Evolutionary conservation across 305 asterid genomes (phyloP), one percentile per base, ranked within the genome.

Genomic region (Fraxinus greggii): DNA sequence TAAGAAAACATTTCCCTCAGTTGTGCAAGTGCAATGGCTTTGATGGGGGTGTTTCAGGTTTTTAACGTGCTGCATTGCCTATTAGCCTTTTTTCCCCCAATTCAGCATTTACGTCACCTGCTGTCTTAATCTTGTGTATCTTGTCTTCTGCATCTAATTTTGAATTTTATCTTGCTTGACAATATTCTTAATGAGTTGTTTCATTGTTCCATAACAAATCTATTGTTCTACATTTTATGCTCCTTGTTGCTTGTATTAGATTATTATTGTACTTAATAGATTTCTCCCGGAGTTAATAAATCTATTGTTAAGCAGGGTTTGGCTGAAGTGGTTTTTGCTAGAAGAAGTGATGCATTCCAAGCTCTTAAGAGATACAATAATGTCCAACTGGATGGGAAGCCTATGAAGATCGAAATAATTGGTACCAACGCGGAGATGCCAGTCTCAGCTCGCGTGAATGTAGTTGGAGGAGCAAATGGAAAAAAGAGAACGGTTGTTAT

Each of bases 361-460:
- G 99, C 99, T 31, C 83, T 90, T 2, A 92, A 88, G 82, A 92
- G 88, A 21, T 96, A 96, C 69, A 94, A 94, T 89, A 92, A 94
- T 48, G 98, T 94, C 72, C 98, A 94, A 72, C 86, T 96, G 89
- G 97, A 94, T 87, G 99, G 99, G 21, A 91, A 84, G 86, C 98
- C 97, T 28, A 93, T 92, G 97, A 96, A 91, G 93, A 87, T 94
- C 28, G 98, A 92, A 85, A 89, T 93, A 48, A 80, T 90, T 82
- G 95, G 95, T 33, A 78, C 88, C 74, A 93, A 91, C 29, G 36
- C 88, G n/a, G 92, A 87, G 86, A 61, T 80, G 76, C 93, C 97
- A 19, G 69, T 91, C 77, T 87, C 98, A 56, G 93, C 98, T 83
- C 95, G 94, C 65, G 92, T 94, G 77, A 93, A 94, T 84, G 92